Conservation (phyloP, 176 grass and related monocot species). For the Paspalum notatum region DNA sequence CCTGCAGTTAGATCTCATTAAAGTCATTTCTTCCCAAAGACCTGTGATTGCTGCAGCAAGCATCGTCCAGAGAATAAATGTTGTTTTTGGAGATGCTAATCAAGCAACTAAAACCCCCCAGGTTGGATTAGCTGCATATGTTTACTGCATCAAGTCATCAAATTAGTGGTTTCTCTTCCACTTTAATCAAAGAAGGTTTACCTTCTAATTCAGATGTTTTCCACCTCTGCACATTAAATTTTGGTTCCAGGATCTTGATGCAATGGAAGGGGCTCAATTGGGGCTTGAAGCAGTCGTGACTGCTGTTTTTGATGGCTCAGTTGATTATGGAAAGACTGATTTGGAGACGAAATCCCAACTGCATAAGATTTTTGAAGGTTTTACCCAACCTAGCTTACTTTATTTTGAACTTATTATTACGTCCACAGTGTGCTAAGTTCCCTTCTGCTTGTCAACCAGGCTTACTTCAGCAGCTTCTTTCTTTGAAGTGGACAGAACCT, state of each 20-base stretch:
- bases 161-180: slow-evolving; percentile 25
- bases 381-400: slow-evolving; percentile 22
- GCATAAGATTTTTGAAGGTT: slow-evolving; percentile 82
- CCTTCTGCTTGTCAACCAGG: slow-evolving; percentile 59
- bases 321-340: slow-evolving; percentile 57
- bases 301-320: slow-evolving; percentile 81
- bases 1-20: slow-evolving; percentile 90
- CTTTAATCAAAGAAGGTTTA: slow-evolving; percentile 16
- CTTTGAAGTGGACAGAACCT: slow-evolving; percentile 85
- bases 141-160: slow-evolving; percentile 11
- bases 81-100: slow-evolving; percentile 58
- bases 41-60: slow-evolving; percentile 76
- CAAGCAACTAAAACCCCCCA: slow-evolving; percentile 67
- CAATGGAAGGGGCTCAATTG: slow-evolving; percentile 78
- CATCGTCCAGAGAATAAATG: slow-evolving; percentile 76
- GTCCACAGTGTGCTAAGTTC: slow-evolving; percentile 38
- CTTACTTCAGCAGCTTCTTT: slow-evolving; percentile 90
- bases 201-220: slow-evolving; percentile 33
- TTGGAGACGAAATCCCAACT: slow-evolving; percentile 73
- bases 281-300: slow-evolving; percentile 78
- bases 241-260: slow-evolving; percentile 67
- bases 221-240: slow-evolving; percentile 29
- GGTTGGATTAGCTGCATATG: slow-evolving; percentile 50
- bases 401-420: slow-evolving; percentile 27
- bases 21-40: slow-evolving; percentile 85